Evolutionary conservation across 148 eudicot species (phyloP), one percentile per base, ranked within the genome.

Genomic region (Heliosperma pusillum): DNA sequence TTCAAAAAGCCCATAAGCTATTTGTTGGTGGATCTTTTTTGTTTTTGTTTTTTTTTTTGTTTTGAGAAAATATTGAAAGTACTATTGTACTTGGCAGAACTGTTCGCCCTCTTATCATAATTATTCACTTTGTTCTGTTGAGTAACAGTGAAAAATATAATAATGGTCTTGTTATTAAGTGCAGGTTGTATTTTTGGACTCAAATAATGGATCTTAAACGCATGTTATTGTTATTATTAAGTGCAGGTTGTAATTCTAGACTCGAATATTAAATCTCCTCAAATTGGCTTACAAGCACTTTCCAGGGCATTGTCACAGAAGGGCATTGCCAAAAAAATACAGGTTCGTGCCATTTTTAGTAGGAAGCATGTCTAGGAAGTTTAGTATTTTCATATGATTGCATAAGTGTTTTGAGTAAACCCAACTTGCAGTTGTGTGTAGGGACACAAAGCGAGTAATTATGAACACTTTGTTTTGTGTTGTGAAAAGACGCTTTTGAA

Each of bases 101-200:
- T 15, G 70, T 36, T 20, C 22, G 22, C 52, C 24, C 24, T 5
- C 11, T 4, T 21, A 3, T 10, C 21, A 11, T 20, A 67, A 21
- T 10, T 67, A 10, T 27, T 45, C 12, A 16, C 26, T n/a, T 3
- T 56, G 50, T n/a, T 50, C 50, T 33, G 22, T 44, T 19, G 15
- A 74, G 9, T 52, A 20, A 5, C 73, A 21, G 17, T 15, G 22
- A 58, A 6, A 9, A 5, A 17, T 19, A 25, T 10, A 22, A 55
- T 29, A 40, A 52, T 61, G 20, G 55, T 29, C 21, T 79, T 78
- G 70, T 63, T 78, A 70, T 66, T 55, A 30, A 73, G 52, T 81
- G 73, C 83, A 95, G 98, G 93, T 90, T 61, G 97, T 92, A 76
- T 90, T 95, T 76, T 80, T 95, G 67, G 92, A 86, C n/a, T 95